Base-by-base conservation (phyloP, 352 stramenopile species). In the Stephanocyclus meneghinianus region DNA sequence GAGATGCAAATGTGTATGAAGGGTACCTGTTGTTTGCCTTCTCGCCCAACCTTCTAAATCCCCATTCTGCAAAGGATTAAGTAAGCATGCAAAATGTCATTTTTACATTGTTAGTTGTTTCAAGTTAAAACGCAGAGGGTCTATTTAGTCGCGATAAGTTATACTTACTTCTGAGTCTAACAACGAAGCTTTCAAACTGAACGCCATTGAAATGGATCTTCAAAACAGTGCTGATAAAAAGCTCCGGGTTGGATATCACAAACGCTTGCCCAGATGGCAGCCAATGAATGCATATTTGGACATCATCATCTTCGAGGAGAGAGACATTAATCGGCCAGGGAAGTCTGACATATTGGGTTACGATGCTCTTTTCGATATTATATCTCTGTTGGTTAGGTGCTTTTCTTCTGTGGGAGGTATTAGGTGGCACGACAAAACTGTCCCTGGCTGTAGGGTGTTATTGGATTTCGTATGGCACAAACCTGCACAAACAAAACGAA, bases 1-100 rank as follows among this genome's bases (percentile, higher is more conserved):
- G 11, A 21, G 48, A 56, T 6, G 48, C 48, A 56, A 56, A 56
- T 29, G 48, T 56, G 48, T 56, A 56, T 9, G 48, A 56, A 21
- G 26, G 5, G 48, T 56, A 56, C n/a, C 48, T 56, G 16, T 11
- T 29, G 26, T 56, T 56, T 9, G 11, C 16, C n/a, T 56, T 56
- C n/a, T 56, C 0, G n/a, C 26, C 48, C 48, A 56, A 29, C 11
- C 48, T 11, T 0, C 11, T 21, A 56, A 56, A 56, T 9, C 48
- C 48, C 48, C 48, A 56, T 56, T 56, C 48, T 56, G 8, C 9
- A 48, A 48, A 48, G 9, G 42, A 16, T 9, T 48, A 1, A 26
- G 42, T 16, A 15, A 48, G 42, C 8, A 48, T 16, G 0, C 42
- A 56, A 56, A 56, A 15, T 9, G 16, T 26, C 5, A 21, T 26